Conservation (phyloP, 1,284 basidiomycete genomes). For the Taiwanofungus camphoratus region DNA sequence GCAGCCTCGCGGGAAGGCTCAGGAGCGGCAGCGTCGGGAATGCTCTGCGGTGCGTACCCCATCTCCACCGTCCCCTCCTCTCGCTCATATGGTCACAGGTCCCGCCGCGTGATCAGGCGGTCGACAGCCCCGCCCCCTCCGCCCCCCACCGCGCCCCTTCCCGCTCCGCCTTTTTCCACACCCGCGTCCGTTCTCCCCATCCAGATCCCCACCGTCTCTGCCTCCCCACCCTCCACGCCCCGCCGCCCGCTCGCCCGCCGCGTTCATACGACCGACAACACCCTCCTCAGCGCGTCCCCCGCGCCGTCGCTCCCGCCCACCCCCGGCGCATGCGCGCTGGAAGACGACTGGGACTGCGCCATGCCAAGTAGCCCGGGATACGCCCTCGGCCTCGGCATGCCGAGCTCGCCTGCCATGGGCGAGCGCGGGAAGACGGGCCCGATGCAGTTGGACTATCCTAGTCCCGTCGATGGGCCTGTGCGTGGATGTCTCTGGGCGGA, state of each 20-base stretch:
- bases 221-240: conserved; percentile 12
- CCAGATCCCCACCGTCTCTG: conserved; percentile 6
- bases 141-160: conserved; percentile 10
- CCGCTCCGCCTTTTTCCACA: conserved; percentile 11
- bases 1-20: conserved; percentile 19
- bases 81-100: not conserved
- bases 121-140: conserved; percentile 11
- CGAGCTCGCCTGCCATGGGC: conserved; percentile 8
- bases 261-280: conserved; percentile 20
- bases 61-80: not conserved
- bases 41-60: conserved; percentile 18
- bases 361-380: conserved; percentile 10
- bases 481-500: conserved; percentile 12
- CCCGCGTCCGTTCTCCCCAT: conserved; percentile 14
- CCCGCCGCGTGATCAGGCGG: conserved; percentile 13
- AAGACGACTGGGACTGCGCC: conserved; percentile 12
- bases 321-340: conserved; percentile 7
- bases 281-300: too few species aligned
- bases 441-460: conserved; percentile 25
- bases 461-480: conserved; percentile 21
- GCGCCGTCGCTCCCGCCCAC: conserved; percentile 7
- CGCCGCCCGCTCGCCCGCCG: conserved; percentile 20
- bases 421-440: conserved; percentile 7
- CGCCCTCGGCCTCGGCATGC: too few species aligned
- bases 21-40: conserved; percentile 27